Evolutionary conservation across 352 stramenopile species (phyloP), one percentile per base, ranked within the genome.

Genomic region (Globisporangium okanoganense): DNA sequence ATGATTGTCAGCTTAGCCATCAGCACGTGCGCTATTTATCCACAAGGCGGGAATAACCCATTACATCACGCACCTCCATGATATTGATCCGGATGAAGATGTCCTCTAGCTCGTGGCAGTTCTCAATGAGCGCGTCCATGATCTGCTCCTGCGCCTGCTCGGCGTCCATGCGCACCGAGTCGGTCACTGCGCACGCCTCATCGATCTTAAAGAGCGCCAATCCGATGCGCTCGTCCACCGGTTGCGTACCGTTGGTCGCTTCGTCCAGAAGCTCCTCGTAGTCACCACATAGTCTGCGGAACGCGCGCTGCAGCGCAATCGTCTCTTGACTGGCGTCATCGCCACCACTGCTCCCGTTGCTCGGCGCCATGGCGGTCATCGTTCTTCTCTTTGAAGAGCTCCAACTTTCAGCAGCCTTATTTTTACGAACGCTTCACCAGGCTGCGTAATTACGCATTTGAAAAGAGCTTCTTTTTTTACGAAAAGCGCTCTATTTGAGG

Each of bases 181-280:
- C 82, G 12, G 79, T 60, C 18, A 72, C 75, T 3, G 72, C 76
- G 22, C 68, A 85, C 3, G 79, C 79, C 63, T 93, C 81, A 61
- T 93, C 84, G 55, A 92, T 88, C 70, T 92, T 93, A 64, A 92
- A 93, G 13, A 92, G 71, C 40, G 82, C 81, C 29, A 93, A 67
- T 0, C 82, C 84, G n/a, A 90, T 75, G 43, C 79, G 79, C 66
- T 93, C 84, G 56, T 92, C 78, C 38, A 78, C 70, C 0, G 73
- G 72, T 52, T 87, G 76, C 22, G 80, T 82, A 16, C 70, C 29
- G 58, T 90, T 78, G 25, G 70, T 62, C 0, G 73, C 65, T 47
- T 92, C 84, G 51, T 93, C 84, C 51, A 85, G 62, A 5, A 88
- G 56, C 55, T 93, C 84, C 38, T 88, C 82, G 65, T 92, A 92